phyloP scores from a whole-genome alignment of 2,329 filamentous ascomycete species.

The Aspergillus neotritici region DNA sequence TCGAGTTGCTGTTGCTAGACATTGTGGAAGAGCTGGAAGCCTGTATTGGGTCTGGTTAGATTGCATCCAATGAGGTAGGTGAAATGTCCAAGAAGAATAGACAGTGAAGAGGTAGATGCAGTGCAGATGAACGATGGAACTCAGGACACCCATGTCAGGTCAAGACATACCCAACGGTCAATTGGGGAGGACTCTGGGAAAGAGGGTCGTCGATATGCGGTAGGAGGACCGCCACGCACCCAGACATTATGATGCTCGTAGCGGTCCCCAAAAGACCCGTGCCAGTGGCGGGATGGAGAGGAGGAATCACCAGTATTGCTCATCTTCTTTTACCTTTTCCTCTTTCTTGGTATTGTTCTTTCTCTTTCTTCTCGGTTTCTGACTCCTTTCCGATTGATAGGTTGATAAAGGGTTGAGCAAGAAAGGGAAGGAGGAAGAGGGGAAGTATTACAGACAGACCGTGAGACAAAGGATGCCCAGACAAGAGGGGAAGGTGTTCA shows the following conservation, averaged over 20 bases:
- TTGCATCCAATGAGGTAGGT: not conserved
- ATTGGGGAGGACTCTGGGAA: constrained; percentile 8
- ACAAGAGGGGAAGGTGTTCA: no score
- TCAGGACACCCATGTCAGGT: not conserved
- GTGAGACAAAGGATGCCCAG: no score
- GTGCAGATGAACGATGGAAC: not conserved
- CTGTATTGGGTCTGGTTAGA: constrained; percentile 11
- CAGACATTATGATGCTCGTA: constrained; percentile 34
- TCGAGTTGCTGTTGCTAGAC: constrained; percentile 20
- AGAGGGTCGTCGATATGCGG: constrained; percentile 19
- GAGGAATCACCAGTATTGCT: constrained; percentile 13
- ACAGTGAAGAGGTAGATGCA: not conserved
- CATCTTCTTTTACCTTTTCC: constrained; percentile 11
- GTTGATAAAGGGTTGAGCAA: not conserved
- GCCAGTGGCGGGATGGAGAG: constrained; percentile 29
- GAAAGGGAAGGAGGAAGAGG: not conserved
- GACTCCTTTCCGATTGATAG: not conserved
- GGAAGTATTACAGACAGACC: not conserved
- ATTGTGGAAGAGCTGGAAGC: constrained; percentile 24
- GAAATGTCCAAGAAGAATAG: not conserved
- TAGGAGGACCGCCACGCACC: constrained; percentile 26
- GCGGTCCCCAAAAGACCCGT: constrained; percentile 29
- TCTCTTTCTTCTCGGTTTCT: constrained; percentile 1
- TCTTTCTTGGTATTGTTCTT: not conserved
- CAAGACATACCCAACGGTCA: constrained; percentile 25